Base-by-base conservation (phyloP, 2,329 filamentous ascomycete genomes). In the Xylogone sp. region DNA sequence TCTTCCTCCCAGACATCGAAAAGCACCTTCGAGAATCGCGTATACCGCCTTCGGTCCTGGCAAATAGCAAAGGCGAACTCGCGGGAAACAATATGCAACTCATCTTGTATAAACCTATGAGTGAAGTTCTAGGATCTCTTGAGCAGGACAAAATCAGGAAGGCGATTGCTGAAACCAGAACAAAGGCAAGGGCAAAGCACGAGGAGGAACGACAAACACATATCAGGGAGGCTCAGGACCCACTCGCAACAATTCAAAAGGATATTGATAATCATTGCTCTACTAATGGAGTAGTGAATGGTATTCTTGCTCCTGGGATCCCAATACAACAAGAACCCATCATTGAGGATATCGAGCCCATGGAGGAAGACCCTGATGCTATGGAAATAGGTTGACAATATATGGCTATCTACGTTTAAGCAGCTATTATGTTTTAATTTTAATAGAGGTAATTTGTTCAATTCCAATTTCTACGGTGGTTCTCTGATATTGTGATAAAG, bases 1-100 rank as follows among this genome's bases (percentile, higher is more conserved):
- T 92, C 64, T 91, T 97, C 73, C 78, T 96, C 1, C 85, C 90
- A 0, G 89, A 95, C 65, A 88, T 97, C 50, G 87, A 93, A 66
- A 90, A 88, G 70, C 87, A 89, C 65, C 77, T 97, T 48, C 78
- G 78, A 56, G 77, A 80, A 53, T 86, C 86, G 54, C 89, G 91
- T 48, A 83, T 84, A 22, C 66, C 65, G 16, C 61, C 75, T 43
- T 79, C 84, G 18, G 66, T 96, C 43, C 77, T 92, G 5, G 74
- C 80, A 64, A 75, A 80, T 65, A 65, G 71, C 48, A 74, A 81
- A 3, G 76, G 76, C 54, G 74, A 81, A 61, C 68, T 81, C 31
- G 81, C 77, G 3, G 78, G 77, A 56, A 82, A 81, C 47, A 64
- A 62, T 53, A 50, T 69, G 82, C 74, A 94, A 80, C 67, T 97